These are phyloP conservation scores for Fusarium setosum DNA, from an alignment of 2,329 filamentous ascomycete genomes.

Conservation along the genomic window DNA sequence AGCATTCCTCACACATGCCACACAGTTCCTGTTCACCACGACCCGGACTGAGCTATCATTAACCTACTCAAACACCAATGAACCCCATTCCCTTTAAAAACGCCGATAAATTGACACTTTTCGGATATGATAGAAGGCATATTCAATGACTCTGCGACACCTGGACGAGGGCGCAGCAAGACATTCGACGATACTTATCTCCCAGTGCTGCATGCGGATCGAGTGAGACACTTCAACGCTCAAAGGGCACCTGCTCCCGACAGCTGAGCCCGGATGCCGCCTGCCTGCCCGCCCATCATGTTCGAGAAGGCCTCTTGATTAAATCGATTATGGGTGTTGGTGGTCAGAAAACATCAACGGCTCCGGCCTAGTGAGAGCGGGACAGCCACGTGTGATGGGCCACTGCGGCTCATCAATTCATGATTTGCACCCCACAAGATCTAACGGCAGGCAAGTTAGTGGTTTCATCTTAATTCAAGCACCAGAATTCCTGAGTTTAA, in stretches of 20 bases:
- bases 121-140: too few relatives aligned
- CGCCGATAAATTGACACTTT: too few relatives aligned
- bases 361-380: conserved; percentile 2
- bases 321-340: neutral
- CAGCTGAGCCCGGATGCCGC: neutral
- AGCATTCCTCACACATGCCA: too few relatives aligned
- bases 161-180: too few relatives aligned
- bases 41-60: too few relatives aligned
- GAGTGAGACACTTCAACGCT: neutral
- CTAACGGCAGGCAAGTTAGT: too few relatives aligned
- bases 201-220: neutral
- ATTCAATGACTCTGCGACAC: too few relatives aligned
- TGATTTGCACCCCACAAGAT: conserved; percentile 3
- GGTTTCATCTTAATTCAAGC: too few relatives aligned
- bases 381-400: conserved; percentile 7
- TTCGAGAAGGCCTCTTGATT: neutral
- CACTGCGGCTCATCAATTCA: conserved; percentile 3
- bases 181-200: neutral
- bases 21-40: too few relatives aligned
- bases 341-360: neutral
- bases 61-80: too few relatives aligned
- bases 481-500: too few relatives aligned
- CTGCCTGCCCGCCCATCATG: neutral
- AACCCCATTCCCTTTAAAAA: too few relatives aligned
- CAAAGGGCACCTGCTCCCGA: neutral